A percentile compares a stretch with the other conserved stretches of the same genome.
Evolutionary conservation across 2,329 filamentous ascomycete species (phyloP).

Genomic region (Beauveria scarabaeidicola): DNA sequence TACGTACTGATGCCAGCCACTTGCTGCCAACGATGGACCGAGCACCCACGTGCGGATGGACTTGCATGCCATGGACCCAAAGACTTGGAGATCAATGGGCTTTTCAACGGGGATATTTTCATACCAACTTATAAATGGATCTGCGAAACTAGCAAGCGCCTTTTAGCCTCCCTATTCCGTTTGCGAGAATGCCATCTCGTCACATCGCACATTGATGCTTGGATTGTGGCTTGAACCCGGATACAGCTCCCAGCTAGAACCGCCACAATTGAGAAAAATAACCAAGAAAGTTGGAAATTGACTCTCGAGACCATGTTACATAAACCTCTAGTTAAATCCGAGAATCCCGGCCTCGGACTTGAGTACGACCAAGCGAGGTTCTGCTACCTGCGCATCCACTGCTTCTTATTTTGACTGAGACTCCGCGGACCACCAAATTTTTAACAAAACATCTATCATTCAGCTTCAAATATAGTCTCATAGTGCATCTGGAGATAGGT

Average conservation of each 20-base stretch:
- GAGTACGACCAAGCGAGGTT: too few relatives aligned
- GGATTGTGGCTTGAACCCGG: not conserved
- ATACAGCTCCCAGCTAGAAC: not conserved
- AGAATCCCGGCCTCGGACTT: too few relatives aligned
- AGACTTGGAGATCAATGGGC: not conserved
- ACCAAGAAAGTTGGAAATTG: too few relatives aligned
- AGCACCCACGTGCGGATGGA: not conserved
- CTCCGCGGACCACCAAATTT: too few relatives aligned
- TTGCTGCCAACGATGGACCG: not conserved
- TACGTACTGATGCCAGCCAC: not conserved
- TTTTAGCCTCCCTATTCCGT: not conserved
- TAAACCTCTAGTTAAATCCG: too few relatives aligned
- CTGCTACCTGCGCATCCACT: too few relatives aligned
- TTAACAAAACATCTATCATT: too few relatives aligned
- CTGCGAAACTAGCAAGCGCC: not conserved
- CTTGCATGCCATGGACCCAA: not conserved
- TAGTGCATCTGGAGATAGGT: too few relatives aligned
- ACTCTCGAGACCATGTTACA: too few relatives aligned
- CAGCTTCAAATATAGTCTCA: too few relatives aligned
- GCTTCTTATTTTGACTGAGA: too few relatives aligned
- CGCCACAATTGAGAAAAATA: too few relatives aligned
- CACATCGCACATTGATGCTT: not conserved
- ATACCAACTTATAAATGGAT: not conserved
- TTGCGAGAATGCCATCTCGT: not conserved
- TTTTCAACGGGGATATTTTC: not conserved